Percentiles rank a stretch among this genome's conserved stretches.
These are phyloP conservation scores for Kickxella alabastrina DNA, from an alignment of 192 early-diverging fungal genomes.

Conservation along the genomic window DNA sequence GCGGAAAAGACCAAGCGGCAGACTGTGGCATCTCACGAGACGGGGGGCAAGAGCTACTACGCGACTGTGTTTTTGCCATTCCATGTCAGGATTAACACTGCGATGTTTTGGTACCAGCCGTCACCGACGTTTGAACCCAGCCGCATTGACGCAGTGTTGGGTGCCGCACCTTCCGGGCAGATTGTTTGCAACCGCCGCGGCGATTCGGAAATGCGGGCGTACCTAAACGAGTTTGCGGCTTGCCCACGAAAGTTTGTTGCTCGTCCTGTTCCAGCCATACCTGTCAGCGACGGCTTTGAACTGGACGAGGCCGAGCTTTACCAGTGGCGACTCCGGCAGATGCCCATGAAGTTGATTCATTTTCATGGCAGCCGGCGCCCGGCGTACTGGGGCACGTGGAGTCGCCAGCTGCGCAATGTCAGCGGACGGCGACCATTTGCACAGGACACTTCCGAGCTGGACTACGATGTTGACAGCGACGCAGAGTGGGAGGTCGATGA, in stretches of 20 bases:
- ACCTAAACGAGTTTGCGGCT: slow-evolving; percentile 8
- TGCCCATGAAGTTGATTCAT: slow-evolving; percentile 32
- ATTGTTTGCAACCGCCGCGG: not conserved
- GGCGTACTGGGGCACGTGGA: slow-evolving; percentile 66
- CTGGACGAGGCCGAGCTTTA: slow-evolving; percentile 29
- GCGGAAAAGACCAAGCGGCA: slow-evolving; percentile 3
- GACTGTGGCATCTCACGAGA: not conserved
- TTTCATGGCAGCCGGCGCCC: slow-evolving; percentile 30
- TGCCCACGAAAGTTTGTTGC: not conserved
- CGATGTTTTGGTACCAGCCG: slow-evolving; percentile 20
- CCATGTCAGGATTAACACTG: slow-evolving; percentile 27
- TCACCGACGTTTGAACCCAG: slow-evolving; percentile 34
- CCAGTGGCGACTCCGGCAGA: slow-evolving; percentile 11
- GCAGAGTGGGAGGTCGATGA: slow-evolving; percentile 85
- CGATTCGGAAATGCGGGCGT: not conserved
- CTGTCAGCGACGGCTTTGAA: slow-evolving; percentile 6
- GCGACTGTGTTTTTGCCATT: slow-evolving; percentile 37
- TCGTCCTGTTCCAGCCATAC: not conserved
- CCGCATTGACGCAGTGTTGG: slow-evolving; percentile 32
- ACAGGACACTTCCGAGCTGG: slow-evolving; percentile 58
- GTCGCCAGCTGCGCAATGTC: slow-evolving; percentile 55
- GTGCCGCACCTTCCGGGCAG: not conserved
- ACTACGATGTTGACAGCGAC: slow-evolving; percentile 88
- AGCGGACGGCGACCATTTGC: slow-evolving; percentile 60
- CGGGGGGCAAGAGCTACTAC: slow-evolving; percentile 18